Evolutionary conservation across 208 protist genomes (phyloP).

Genomic region (Wallacemonas sp.): DNA sequence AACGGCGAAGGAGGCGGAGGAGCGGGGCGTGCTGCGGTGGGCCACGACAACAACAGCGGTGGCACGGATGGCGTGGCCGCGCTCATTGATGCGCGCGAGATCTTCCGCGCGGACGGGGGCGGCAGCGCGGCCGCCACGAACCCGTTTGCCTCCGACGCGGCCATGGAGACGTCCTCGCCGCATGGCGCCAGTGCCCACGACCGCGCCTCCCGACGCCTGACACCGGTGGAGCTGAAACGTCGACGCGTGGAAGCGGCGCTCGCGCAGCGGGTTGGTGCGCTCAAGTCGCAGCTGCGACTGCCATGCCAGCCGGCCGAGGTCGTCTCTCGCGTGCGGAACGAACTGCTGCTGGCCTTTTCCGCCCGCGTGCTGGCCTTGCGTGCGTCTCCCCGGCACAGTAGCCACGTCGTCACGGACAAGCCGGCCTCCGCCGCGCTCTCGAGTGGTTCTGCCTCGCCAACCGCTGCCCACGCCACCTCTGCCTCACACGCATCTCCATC

Average conservation of each 20-base stretch:
- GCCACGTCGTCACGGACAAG: too few species aligned
- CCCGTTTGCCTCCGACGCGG: not conserved
- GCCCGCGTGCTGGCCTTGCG: constrained; percentile 72
- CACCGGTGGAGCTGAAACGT: constrained; percentile 4
- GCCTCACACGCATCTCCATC: too few species aligned
- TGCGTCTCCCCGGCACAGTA: constrained; percentile 23
- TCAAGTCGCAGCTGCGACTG: constrained; percentile 48
- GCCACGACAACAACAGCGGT: too few species aligned
- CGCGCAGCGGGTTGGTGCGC: constrained; percentile 30
- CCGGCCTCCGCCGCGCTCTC: too few species aligned
- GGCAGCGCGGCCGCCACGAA: not conserved
- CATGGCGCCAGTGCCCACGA: too few species aligned
- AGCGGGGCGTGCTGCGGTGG: too few species aligned
- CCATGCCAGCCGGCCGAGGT: constrained; percentile 41
- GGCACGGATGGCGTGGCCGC: not conserved
- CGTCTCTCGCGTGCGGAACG: constrained; percentile 72
- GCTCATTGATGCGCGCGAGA: constrained; percentile 3
- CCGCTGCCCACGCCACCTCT: too few species aligned
- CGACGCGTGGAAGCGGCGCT: constrained; percentile 18
- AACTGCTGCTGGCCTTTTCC: constrained; percentile 77
- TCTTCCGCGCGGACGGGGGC: not conserved
- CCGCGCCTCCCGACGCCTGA: too few species aligned
- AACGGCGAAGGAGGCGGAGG: too few species aligned
- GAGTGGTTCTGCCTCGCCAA: too few species aligned
- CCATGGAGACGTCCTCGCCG: not conserved